Base-by-base conservation (phyloP, 805 yeast genomes). In the Zygoascus tannicola region DNA sequence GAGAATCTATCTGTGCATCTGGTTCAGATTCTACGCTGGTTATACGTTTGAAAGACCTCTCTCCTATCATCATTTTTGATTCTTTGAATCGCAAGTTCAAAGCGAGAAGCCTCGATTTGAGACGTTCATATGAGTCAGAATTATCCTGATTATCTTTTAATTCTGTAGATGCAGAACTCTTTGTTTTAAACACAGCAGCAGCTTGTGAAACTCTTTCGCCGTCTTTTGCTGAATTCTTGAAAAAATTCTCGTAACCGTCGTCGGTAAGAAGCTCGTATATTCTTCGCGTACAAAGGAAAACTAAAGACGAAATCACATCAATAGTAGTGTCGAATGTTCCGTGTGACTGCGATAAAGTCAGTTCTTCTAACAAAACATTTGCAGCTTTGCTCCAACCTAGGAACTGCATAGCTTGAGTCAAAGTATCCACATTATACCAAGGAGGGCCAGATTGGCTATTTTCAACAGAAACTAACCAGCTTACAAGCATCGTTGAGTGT, bases 381-480 rank as follows among this genome's bases (percentile, higher is more conserved):
- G 53, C 30, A 5, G 53, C 54, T 16, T 42, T 42, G 8, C 37
- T 32, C 14, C 53, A 53, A 12, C 60, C 59, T 14, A 53, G 36
- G n/a, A 48, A 35, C n/a, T 47, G 50, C 16, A 55, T 35, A 3
- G 54, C 54, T 18, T 43, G 28, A 2, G 50, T 22, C 8, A 52
- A 35, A 20, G 48, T 20, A 16, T 40, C 41, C 34, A 46, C 21
- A 16, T 44, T 39, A 38, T 49, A 55, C 3, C 44, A 48, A 3
- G 57, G 56, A 2, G 54, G 53, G 4, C 50, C 54, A 18, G 28
- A 38, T 22, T 49, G 51, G 8, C 55, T 52, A 32, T 50, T 49
- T 34, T 56, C 50, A 26, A 48, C 28, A 20, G 50, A 20, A 38
- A 55, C 53, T 3, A 44, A 38, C 60, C 60, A 56, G 12, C 46